phyloP scores from a whole-genome alignment of 768 basidiomycete species.

The Chalciporus chontae region DNA sequence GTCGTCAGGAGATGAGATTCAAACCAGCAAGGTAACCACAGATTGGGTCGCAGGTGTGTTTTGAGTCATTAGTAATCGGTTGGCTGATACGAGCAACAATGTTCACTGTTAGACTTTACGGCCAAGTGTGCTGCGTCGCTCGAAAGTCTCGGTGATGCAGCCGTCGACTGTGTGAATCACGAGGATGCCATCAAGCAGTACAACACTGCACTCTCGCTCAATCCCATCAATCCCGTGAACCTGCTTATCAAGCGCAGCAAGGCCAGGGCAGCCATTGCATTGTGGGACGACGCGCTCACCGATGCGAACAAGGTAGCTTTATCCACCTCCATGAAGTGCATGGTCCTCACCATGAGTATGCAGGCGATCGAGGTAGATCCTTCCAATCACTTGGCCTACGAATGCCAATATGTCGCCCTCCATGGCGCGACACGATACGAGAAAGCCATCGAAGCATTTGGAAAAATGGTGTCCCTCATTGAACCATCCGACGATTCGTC shows the following conservation, averaged over 20 bases:
- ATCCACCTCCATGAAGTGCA: not conserved
- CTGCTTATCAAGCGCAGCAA: conserved; percentile 6
- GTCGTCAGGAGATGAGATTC: conserved; percentile 1
- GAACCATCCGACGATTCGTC: not conserved
- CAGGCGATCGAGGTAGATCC: conserved; percentile 1
- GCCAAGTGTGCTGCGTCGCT: not conserved
- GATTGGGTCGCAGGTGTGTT: conserved; percentile 8
- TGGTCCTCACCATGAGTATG: not conserved
- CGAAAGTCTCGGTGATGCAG: not conserved
- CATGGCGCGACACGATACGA: not conserved
- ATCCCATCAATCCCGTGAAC: not conserved
- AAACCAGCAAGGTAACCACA: not conserved
- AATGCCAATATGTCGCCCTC: not conserved
- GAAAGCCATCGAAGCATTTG: conserved; percentile 1
- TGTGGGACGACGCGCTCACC: conserved; percentile 7
- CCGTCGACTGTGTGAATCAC: not conserved
- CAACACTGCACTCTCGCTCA: not conserved
- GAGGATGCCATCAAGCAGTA: conserved; percentile 1
- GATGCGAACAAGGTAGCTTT: conserved; percentile 6
- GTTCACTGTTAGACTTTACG: not conserved
- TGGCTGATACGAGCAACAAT: not conserved
- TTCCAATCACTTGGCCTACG: not conserved
- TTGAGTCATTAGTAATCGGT: too few species aligned
- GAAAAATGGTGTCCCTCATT: conserved; percentile 1
- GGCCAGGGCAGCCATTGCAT: conserved; percentile 2